These are phyloP conservation scores for Lolium rigidum DNA, from an alignment of 176 grass and related monocot genomes.

Conservation along the genomic window DNA sequence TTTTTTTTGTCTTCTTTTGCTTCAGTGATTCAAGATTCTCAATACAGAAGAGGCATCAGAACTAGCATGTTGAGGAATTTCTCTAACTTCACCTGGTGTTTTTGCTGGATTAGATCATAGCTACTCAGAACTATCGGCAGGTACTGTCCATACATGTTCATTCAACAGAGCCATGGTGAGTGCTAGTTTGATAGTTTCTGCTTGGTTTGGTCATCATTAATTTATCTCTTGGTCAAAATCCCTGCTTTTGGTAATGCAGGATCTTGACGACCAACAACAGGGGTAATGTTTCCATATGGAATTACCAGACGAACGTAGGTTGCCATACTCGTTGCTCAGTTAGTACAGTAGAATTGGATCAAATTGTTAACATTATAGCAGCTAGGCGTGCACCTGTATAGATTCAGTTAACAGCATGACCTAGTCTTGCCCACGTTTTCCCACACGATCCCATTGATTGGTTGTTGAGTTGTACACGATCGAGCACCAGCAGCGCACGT, in stretches of 20 bases:
- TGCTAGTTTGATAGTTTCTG: not conserved
- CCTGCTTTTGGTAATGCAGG: not conserved
- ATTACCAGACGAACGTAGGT: not conserved
- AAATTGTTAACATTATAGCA: not conserved
- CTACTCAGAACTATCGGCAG: not conserved
- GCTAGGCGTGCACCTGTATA: too few relatives aligned
- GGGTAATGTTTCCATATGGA: constrained; percentile 3
- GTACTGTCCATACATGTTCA: not conserved
- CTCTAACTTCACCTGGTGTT: not conserved
- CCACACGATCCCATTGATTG: too few relatives aligned
- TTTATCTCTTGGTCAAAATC: not conserved
- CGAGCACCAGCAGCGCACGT: too few relatives aligned
- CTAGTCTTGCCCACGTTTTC: too few relatives aligned
- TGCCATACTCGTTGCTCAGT: not conserved
- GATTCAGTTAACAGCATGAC: too few relatives aligned
- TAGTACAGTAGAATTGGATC: not conserved
- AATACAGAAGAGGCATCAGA: not conserved
- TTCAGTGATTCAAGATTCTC: not conserved
- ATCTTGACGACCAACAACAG: constrained; percentile 1
- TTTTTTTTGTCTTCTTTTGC: not conserved
- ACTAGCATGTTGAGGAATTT: not conserved
- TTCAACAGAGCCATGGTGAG: constrained; percentile 2
- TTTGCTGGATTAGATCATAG: not conserved
- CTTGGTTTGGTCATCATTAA: not conserved
- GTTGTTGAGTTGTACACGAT: too few relatives aligned